Base-by-base conservation (phyloP, 805 yeast species). In the Monosporozyma unispora region DNA sequence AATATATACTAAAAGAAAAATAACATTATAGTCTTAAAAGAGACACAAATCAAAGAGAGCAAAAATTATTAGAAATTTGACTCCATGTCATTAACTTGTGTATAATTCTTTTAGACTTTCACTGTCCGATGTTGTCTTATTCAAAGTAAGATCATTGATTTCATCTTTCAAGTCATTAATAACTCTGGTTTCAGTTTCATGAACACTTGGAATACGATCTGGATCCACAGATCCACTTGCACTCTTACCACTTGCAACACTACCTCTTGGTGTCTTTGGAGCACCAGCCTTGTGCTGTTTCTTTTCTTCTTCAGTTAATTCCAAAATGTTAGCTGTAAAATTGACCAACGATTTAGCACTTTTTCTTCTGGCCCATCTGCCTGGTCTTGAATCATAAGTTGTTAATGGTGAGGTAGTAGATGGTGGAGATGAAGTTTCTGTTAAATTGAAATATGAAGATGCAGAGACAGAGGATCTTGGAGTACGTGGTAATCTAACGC, bases 331-430 rank as follows among this genome's bases (percentile, higher is more conserved):
- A 23, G 84, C 81, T 1, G 90, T 81, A 56, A 84, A 70, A 53
- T 80, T 82, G 55, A 84, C 73, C 48, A 84, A 68, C 0, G 90
- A 83, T 60, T 81, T 83, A n/a, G 87, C 84, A 28, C 88, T 81
- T 58, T 80, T 78, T 63, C 91, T 79, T 63, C 90, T 75, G 48
- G 71, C 67, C 63, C 84, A 68, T 45, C 70, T 70, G 79, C 81
- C 12, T 78, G 78, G 67, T 45, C 70, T 70, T 19, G 50, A 54
- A n/a, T 51, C 50, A 46, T 48, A 27, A 52, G 55, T 37, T 7
- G 41, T 33, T 3, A 47, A 25, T 29, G 52, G 47, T 8, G 51
- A 23, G 3, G 46, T 48, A 16, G 40, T 49, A 10, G 54, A 49
- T 5, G 53, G 27, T 7, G 52, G 48, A 22, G 57, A 48, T 12